phyloP scores from a whole-genome alignment of 345 rosid species.

The Barbarea vulgaris region DNA sequence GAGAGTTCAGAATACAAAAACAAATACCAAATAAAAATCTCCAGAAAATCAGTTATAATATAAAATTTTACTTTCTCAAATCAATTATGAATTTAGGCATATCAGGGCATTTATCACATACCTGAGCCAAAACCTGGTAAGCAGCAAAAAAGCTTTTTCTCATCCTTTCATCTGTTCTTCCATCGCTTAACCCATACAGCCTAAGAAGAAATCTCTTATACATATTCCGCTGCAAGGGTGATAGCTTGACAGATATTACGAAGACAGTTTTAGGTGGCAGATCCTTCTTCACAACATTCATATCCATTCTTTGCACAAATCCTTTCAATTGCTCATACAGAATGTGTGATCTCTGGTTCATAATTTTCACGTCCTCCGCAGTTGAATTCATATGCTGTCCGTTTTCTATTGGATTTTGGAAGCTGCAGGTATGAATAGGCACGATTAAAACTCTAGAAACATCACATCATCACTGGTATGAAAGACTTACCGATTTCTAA shows the following conservation, averaged over 20 bases:
- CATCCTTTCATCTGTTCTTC: slow-evolving; percentile 64
- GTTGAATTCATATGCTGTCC: slow-evolving; percentile 99
- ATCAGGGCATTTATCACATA: slow-evolving; percentile 36
- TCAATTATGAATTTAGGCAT: slow-evolving; percentile 9
- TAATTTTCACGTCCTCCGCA: slow-evolving; percentile 89
- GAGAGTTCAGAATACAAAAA: slow-evolving; percentile 15
- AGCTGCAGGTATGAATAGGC: slow-evolving; percentile 57
- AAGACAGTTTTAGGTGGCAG: slow-evolving; percentile 98
- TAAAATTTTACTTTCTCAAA: neutral
- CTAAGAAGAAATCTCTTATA: slow-evolving; percentile 95
- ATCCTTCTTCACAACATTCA: slow-evolving; percentile 95
- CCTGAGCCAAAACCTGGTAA: slow-evolving; percentile 99
- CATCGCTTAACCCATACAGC: slow-evolving; percentile 78
- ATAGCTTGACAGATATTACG: slow-evolving; percentile 94
- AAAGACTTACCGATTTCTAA: slow-evolving; percentile 86
- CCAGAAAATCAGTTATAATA: neutral
- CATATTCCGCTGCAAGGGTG: slow-evolving; percentile 83
- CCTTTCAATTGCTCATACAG: slow-evolving; percentile 96
- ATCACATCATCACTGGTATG: slow-evolving; percentile 20
- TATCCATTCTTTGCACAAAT: slow-evolving; percentile 99
- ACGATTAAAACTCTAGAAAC: slow-evolving; percentile 23
- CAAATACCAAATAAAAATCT: neutral
- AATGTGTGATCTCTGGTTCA: slow-evolving; percentile 99
- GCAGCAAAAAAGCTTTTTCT: slow-evolving; percentile 96
- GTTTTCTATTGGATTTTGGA: slow-evolving; percentile 97